Conservation (phyloP, 331 rosid genomes). For the Acacia concinna region DNA sequence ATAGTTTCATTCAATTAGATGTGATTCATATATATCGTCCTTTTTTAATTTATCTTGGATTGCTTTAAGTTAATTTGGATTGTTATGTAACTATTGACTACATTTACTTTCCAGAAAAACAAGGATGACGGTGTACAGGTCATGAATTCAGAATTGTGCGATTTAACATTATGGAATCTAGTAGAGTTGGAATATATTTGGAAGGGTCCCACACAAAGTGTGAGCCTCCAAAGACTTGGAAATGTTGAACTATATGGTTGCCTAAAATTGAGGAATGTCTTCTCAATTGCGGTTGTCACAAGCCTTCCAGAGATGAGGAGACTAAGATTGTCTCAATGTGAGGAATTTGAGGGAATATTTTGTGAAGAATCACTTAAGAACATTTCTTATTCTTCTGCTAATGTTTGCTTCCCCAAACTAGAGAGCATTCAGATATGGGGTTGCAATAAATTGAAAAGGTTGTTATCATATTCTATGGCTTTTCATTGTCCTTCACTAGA, state of each 20-base stretch:
- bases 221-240: not conserved
- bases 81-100: no score
- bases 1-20: no score
- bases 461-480: no score
- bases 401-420: no score
- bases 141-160: not conserved
- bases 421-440: fast-evolving
- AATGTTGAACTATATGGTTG: fast-evolving
- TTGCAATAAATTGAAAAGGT: no score
- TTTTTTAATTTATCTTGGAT: no score
- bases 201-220: not conserved
- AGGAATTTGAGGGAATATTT: not conserved
- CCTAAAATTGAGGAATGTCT: conserved; percentile 1
- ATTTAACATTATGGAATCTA: fast-evolving
- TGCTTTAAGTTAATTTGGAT: no score
- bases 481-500: no score
- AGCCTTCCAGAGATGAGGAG: not conserved
- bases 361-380: not conserved
- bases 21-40: no score
- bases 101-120: no score
- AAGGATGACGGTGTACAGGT: no score
- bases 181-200: not conserved
- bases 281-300: not conserved
- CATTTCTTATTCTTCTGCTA: not conserved
- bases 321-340: not conserved